Evolutionary conservation across 2,329 filamentous ascomycete genomes (phyloP).

Genomic region (Exophiala spinifera): DNA sequence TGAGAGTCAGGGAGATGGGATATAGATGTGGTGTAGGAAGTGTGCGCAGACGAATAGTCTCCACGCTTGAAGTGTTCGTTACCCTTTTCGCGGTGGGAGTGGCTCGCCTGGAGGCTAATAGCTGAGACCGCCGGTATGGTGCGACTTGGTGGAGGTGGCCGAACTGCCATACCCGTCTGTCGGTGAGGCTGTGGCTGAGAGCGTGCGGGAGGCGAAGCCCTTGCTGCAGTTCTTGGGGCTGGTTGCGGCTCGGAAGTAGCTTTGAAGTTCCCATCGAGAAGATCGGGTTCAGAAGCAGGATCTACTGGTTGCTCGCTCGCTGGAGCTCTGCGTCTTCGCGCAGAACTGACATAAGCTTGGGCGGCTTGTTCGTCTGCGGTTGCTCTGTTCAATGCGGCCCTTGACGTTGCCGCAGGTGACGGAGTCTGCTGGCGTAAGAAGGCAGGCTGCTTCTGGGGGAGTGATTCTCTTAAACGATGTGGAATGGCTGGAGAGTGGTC

Average conservation of each 20-base stretch:
- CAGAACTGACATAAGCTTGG: slow-evolving; percentile 83
- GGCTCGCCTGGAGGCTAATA: slow-evolving; percentile 69
- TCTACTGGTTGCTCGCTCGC: slow-evolving; percentile 47
- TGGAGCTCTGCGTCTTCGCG: slow-evolving; percentile 67
- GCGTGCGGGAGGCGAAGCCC: slow-evolving; percentile 35
- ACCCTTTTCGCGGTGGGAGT: slow-evolving; percentile 73
- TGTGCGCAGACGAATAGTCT: slow-evolving; percentile 83
- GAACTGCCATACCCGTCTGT: slow-evolving; percentile 21
- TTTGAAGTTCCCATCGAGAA: slow-evolving; percentile 54
- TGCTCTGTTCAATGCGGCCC: slow-evolving; percentile 66
- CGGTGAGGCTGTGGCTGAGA: slow-evolving; percentile 29
- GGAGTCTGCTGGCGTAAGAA: slow-evolving; percentile 57
- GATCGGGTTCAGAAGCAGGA: slow-evolving; percentile 55
- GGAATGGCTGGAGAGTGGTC: slow-evolving; percentile 53
- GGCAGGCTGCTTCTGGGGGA: slow-evolving; percentile 42
- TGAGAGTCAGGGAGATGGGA: slow-evolving; percentile 71
- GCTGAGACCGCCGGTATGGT: slow-evolving; percentile 63
- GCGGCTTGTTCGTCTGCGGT: slow-evolving; percentile 75
- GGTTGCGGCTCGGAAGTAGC: slow-evolving; percentile 16
- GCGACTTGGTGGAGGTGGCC: slow-evolving; percentile 42
- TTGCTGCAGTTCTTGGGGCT: slow-evolving; percentile 28
- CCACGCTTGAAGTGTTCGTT: slow-evolving; percentile 90
- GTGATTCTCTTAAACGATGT: slow-evolving; percentile 39
- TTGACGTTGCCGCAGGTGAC: slow-evolving; percentile 50
- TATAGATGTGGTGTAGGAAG: slow-evolving; percentile 75